phyloP scores from a whole-genome alignment of 306 rosid genomes.

The Rosa multiflora region DNA sequence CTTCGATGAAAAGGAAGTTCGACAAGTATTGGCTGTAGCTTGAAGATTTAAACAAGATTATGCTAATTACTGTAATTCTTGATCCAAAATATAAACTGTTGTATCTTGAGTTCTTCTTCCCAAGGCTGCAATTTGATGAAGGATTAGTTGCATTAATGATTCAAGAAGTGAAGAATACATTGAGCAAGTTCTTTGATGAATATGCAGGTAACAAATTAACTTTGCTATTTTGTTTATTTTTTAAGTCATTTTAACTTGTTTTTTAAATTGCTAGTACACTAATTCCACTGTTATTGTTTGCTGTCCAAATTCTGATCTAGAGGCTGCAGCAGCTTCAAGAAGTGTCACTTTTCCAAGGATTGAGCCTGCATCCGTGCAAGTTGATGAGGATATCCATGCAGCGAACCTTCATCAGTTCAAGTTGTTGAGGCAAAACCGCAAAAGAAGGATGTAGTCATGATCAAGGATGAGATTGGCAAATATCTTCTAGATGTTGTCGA shows the following conservation, averaged over 20 bases:
- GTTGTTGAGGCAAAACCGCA: no score
- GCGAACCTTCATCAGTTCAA: not conserved
- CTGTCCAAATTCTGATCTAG: not conserved
- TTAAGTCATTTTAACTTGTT: no score
- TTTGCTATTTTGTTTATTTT: not conserved
- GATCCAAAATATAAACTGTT: conserved; percentile 2
- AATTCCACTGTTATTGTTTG: no score
- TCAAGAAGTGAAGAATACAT: not conserved
- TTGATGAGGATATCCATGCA: not conserved
- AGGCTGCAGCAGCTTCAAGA: not conserved
- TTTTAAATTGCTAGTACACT: no score
- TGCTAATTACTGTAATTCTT: not conserved
- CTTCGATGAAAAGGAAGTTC: not conserved
- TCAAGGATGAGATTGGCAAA: no score
- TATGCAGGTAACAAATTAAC: not conserved
- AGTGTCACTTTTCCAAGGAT: not conserved
- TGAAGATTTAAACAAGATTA: not conserved
- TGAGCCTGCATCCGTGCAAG: not conserved
- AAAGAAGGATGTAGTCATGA: no score
- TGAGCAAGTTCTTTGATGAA: no score
- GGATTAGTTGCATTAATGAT: not conserved
- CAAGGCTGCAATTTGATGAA: not conserved
- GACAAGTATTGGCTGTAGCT: conserved; percentile 6
- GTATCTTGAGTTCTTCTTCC: not conserved
- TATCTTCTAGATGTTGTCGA: no score